Evolutionary conservation across 495 filamentous ascomycete genomes (phyloP).

Genomic region (Bacidia gigantensis): DNA sequence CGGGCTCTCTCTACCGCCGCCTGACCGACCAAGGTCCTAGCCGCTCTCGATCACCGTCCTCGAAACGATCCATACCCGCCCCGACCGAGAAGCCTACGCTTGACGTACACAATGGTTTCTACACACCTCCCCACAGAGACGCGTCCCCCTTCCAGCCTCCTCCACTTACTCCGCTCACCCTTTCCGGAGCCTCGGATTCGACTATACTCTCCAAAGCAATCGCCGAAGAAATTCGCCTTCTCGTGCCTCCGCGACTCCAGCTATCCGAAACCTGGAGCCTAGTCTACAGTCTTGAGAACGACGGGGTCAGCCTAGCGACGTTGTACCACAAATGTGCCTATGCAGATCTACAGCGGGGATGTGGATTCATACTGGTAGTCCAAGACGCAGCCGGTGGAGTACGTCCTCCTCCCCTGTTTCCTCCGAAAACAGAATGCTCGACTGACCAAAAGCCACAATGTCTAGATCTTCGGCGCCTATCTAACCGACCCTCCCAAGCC

Average conservation of each 20-base stretch:
- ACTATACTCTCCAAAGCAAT: conserved; percentile 54
- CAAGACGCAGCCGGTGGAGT: conserved; percentile 61
- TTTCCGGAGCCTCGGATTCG: conserved; percentile 25
- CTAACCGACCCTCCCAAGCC: conserved; percentile 76
- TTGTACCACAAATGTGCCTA: conserved; percentile 65
- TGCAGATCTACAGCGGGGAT: conserved; percentile 53
- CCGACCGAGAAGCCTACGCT: conserved; percentile 20
- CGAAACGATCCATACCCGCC: conserved; percentile 17
- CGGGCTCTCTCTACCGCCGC: conserved; percentile 39
- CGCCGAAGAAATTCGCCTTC: conserved; percentile 86
- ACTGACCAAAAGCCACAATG: too few species aligned
- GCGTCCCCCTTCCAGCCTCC: conserved; percentile 49
- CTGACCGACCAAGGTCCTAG: conserved; percentile 31
- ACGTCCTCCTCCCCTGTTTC: conserved; percentile 24
- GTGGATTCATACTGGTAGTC: conserved; percentile 70
- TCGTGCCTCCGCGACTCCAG: conserved; percentile 74
- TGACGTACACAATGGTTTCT: conserved; percentile 25
- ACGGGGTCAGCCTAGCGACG: conserved; percentile 77
- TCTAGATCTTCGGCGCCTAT: conserved; percentile 81
- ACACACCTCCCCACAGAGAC: conserved; percentile 34
- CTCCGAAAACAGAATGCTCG: not conserved
- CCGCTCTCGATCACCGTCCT: conserved; percentile 13
- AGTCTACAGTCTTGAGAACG: conserved; percentile 80
- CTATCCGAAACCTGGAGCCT: conserved; percentile 77
- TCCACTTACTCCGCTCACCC: conserved; percentile 41